Base-by-base conservation (phyloP, 1,284 basidiomycete genomes). In the Pseudozyma thailandica region DNA sequence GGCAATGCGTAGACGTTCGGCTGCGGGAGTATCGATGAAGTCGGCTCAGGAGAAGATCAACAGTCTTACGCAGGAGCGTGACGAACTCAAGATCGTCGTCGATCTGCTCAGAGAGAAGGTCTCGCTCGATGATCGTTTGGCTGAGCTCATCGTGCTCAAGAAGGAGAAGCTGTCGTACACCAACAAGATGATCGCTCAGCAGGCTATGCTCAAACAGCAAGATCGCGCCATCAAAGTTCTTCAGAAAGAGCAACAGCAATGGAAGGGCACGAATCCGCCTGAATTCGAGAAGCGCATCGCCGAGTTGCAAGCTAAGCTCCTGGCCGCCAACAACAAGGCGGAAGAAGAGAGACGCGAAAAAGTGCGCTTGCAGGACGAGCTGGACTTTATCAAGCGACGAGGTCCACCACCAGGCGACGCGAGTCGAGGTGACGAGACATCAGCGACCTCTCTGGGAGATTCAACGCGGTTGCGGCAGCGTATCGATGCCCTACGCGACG, bases 61-160 rank as follows among this genome's bases (percentile, higher is more conserved):
- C 59, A 70, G 61, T 39, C 72, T 82, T 20, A 77, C 74, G 0
- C 70, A 78, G 43, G 81, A 82, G 51, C 70, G 77, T 20, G 78
- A 81, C 44, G 79, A 81, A 48, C 75, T 82, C 58, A 78, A 81
- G 58, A 78, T 79, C 41, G 81, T 81, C 43, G 74, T 80, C 25
- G 81, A 81, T 54, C 71, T 80, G 13, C 68, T 78, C 23, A 70
- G 80, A 33, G 74, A 77, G n/a, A 79, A 80, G 37, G 77, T 79
- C 39, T 73, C 66, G 27, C 68, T 73, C 12, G 77, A 79, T 35
- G 80, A 81, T 23, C 64, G 75, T 10, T 54, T 72, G 6, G 70
- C 72, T 8, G 75, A 80, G 41, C 68, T 82, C 18, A 79, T 81
- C 30, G 61, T 72, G 18, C 54, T 82, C 27, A 78, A 74, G 18